Evolutionary conservation across 768 basidiomycete genomes (phyloP), one percentile per base, ranked within the genome.

Genomic region (Cystobasidium tubakii): DNA sequence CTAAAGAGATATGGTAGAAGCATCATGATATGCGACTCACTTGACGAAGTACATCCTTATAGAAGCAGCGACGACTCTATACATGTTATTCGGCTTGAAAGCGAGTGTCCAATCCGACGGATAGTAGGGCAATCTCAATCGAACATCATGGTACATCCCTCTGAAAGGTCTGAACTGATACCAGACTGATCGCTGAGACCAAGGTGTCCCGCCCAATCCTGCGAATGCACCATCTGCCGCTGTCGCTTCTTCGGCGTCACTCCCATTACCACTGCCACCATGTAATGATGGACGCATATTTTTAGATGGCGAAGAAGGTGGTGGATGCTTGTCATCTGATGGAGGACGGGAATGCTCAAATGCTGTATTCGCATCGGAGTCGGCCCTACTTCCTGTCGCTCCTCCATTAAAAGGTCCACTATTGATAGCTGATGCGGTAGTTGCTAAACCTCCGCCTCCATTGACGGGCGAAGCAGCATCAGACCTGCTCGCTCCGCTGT

Each of bases 21-120:
- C n/a, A n/a, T n/a, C n/a, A n/a, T n/a, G n/a, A n/a, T n/a, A n/a
- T n/a, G n/a, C n/a, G n/a, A 81, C 86, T 70, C 79, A 90, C 89
- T 91, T 91, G 74, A 90, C 86, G 78, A 91, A 91, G 80, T 90
- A 90, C 75, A 92, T 90, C 34, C 93, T 84, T 36, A 88, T 87
- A 4, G 91, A 91, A 0, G 92, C 89, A 6, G 92, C 92, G 6
- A 94, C 78, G 7, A 95, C 91, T 63, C 94, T 84, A 81, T 95
- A 95, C 19, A 66, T n/a, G 57, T 78, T 78, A 62, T 65, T 65
- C 1, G 74, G 76, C 79, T 91, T 91, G 87, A 89, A 92, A 6
- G 90, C 92, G 80, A 94, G 91, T 12, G 83, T 86, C 93, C 93
- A 97, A 82, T 96, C 92, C 69, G 86, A 88, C 39, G 84, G 73